A percentile compares a stretch with the other conserved stretches of the same genome.
These are phyloP conservation scores for Tulasnella calospora DNA, from an alignment of 768 basidiomycete species.

Conservation along the genomic window DNA sequence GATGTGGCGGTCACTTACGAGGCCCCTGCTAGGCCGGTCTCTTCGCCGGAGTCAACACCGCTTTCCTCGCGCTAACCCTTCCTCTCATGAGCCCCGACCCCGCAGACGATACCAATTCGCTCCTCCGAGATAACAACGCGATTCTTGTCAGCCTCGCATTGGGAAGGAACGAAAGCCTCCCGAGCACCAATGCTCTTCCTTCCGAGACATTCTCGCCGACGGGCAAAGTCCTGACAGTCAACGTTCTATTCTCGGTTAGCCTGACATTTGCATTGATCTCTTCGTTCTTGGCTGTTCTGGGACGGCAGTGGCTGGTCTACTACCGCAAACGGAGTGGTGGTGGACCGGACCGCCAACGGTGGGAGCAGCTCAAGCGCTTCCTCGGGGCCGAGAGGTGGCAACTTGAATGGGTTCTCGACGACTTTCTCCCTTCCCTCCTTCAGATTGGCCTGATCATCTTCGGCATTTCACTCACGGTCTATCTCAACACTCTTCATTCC, in stretches of 20 bases:
- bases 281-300: not conserved
- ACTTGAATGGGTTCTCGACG: not conserved
- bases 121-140: not conserved
- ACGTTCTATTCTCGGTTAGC: not conserved
- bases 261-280: not conserved
- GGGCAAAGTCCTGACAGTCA: not conserved
- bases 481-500: not conserved
- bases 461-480: not conserved
- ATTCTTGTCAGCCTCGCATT: not conserved
- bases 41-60: not conserved
- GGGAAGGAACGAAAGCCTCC: not conserved
- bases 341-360: not conserved
- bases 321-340: not conserved
- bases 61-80: not conserved
- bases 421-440: not conserved
- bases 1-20: too few species aligned
- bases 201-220: not conserved
- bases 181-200: not conserved
- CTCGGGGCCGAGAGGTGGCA: not conserved
- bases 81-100: constrained; percentile 1
- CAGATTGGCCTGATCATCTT: not conserved
- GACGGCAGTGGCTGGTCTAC: not conserved
- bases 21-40: not conserved
- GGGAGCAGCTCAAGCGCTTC: not conserved
- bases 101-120: not conserved